Percentiles rank a stretch among this genome's conserved stretches.
phyloP scores from a whole-genome alignment of 495 filamentous ascomycete species.

The Letharia columbiana region DNA sequence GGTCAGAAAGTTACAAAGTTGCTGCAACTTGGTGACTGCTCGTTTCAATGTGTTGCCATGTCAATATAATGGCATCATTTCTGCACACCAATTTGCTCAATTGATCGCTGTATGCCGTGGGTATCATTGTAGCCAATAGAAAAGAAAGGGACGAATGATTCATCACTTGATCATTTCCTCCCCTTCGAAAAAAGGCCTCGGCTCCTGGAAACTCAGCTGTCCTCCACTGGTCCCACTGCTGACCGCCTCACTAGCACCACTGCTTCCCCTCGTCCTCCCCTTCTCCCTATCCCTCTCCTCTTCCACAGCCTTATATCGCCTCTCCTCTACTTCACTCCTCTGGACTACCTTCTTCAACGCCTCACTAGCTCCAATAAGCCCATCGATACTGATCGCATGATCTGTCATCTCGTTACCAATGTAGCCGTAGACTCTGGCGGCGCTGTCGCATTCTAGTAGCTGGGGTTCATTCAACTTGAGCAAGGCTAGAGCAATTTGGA shows the following conservation, averaged over 20 bases:
- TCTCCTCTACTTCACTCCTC: slow-evolving; percentile 66
- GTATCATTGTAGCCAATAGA: slow-evolving; percentile 18
- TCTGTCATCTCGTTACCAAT: slow-evolving; percentile 96
- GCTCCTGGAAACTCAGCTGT: slow-evolving; percentile 21
- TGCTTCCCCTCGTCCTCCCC: slow-evolving; percentile 11
- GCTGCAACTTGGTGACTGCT: neutral
- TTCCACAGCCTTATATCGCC: slow-evolving; percentile 58
- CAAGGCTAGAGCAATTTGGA: slow-evolving; percentile 87
- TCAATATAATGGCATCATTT: neutral
- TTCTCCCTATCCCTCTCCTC: slow-evolving; percentile 26
- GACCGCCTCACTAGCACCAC: slow-evolving; percentile 9
- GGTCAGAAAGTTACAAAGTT: too few relatives aligned
- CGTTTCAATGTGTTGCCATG: neutral
- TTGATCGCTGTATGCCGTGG: slow-evolving; percentile 16
- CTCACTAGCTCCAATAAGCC: slow-evolving; percentile 78
- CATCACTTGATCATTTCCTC: neutral
- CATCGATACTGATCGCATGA: slow-evolving; percentile 93
- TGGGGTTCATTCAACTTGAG: slow-evolving; percentile 86
- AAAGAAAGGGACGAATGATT: neutral
- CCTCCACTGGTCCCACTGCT: slow-evolving; percentile 2
- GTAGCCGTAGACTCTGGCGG: slow-evolving; percentile 76
- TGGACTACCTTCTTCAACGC: slow-evolving; percentile 65
- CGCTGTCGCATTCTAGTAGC: slow-evolving; percentile 61
- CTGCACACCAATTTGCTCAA: slow-evolving; percentile 1
- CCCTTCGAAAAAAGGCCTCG: slow-evolving; percentile 16